Percentiles rank a stretch among this genome's conserved stretches.
Evolutionary conservation across 2,329 filamentous ascomycete species (phyloP).

Genomic region (Xylaria polymorpha): DNA sequence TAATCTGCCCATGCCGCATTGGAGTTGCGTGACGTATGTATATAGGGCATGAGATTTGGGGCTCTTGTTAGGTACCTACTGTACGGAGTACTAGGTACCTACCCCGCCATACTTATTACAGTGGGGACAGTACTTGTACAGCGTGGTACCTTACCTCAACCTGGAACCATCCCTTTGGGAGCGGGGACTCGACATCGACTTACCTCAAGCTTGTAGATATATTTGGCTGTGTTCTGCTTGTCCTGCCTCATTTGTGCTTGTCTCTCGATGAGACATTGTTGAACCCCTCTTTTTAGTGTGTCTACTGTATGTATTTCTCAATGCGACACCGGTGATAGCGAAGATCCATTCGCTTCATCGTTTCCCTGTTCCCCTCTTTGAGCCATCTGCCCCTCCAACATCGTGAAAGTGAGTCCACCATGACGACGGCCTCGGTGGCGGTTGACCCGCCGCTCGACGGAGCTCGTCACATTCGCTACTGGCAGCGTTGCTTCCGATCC

Average conservation of each 20-base stretch:
- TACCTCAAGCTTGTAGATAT: too few species aligned
- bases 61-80: background rate
- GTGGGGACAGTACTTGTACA: background rate
- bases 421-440: constrained; percentile 2
- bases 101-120: constrained; percentile 15
- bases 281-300: background rate
- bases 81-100: too few species aligned
- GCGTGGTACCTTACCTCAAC: background rate
- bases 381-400: background rate
- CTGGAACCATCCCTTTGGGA: background rate
- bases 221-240: too few species aligned
- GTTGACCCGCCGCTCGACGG: constrained; percentile 61
- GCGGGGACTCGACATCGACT: background rate
- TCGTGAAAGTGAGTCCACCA: background rate
- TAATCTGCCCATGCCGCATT: too few species aligned
- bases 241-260: background rate
- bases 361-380: too few species aligned
- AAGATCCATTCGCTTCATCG: background rate
- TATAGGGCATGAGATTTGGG: background rate
- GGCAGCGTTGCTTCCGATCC: constrained; percentile 86
- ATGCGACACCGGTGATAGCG: constrained; percentile 16
- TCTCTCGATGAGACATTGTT: background rate
- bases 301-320: background rate
- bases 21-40: constrained; percentile 2
- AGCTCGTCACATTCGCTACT: constrained; percentile 86